phyloP scores from a whole-genome alignment of 1,139 yeast genomes.

The Zygosaccharomyces sapae region DNA sequence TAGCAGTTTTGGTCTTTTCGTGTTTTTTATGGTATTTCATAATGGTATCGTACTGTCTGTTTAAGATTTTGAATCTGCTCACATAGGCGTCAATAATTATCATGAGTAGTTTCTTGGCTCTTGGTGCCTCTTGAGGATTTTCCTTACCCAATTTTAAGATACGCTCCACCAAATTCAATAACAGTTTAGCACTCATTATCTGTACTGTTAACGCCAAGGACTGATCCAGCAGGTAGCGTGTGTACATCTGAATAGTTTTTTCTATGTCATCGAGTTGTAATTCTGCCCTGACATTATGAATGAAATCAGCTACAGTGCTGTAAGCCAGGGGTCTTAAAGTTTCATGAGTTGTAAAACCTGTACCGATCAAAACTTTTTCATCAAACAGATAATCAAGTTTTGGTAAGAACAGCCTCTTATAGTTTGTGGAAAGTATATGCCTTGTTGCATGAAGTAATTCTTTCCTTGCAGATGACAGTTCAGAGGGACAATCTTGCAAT shows the following conservation, averaged over 20 bases:
- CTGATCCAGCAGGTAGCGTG: conserved; percentile 75
- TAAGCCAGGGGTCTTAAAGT: conserved; percentile 86
- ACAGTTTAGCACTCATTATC: conserved; percentile 91
- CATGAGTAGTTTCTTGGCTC: conserved; percentile 65
- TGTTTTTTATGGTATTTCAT: conserved; percentile 58
- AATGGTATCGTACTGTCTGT: conserved; percentile 65
- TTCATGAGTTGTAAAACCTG: conserved; percentile 86
- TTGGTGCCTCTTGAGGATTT: conserved; percentile 64
- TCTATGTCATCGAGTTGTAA: conserved; percentile 80
- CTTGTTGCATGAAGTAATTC: conserved; percentile 92
- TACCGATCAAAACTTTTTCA: conserved; percentile 84
- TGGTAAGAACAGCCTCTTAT: conserved; percentile 75
- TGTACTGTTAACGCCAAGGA: conserved; percentile 87
- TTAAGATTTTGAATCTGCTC: conserved; percentile 71
- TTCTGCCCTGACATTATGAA: conserved; percentile 86
- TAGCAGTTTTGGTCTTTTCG: conserved; percentile 39
- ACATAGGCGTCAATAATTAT: conserved; percentile 85
- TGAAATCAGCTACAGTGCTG: conserved; percentile 92
- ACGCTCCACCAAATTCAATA: conserved; percentile 82
- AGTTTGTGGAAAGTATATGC: conserved; percentile 87
- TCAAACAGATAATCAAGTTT: conserved; percentile 81
- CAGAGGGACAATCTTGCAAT: conserved; percentile 96
- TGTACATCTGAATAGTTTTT: conserved; percentile 81
- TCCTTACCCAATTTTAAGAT: conserved; percentile 74
- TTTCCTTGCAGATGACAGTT: conserved; percentile 84